Percentiles rank a stretch among this genome's conserved stretches.
phyloP scores from a whole-genome alignment of 345 rosid genomes.

The Euphorbia pulcherrima region DNA sequence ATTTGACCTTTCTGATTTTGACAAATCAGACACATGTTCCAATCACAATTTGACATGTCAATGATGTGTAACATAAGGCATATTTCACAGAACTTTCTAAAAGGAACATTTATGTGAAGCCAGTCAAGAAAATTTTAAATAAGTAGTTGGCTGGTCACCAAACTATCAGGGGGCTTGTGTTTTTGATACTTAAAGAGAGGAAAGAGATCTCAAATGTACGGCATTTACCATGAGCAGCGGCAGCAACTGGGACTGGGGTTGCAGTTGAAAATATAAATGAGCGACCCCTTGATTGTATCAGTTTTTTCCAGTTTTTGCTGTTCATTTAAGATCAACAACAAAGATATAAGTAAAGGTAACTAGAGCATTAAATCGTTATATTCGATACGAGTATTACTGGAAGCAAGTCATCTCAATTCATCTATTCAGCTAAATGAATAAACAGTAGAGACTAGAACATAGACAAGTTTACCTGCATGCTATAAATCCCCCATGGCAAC shows the following conservation, averaged over 20 bases:
- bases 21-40: neutral
- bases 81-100: neutral
- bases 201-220: neutral
- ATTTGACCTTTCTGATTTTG: too few relatives aligned
- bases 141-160: neutral
- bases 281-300: conserved; percentile 84
- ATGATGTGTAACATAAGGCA: neutral
- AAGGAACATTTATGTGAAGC: neutral
- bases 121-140: neutral
- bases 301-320: conserved; percentile 90
- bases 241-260: conserved; percentile 69
- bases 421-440: conserved; percentile 6
- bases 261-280: conserved; percentile 91
- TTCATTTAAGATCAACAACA: conserved; percentile 17
- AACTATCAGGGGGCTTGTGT: neutral
- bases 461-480: conserved; percentile 67
- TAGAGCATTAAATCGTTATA: neutral
- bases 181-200: too few relatives aligned
- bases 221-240: conserved; percentile 72
- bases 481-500: conserved; percentile 95
- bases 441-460: neutral
- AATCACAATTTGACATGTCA: neutral
- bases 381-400: neutral
- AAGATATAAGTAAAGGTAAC: neutral
- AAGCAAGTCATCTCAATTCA: neutral